These are phyloP conservation scores for Penicillium sp. DNA, from an alignment of 2,329 filamentous ascomycete genomes.

Conservation along the genomic window DNA sequence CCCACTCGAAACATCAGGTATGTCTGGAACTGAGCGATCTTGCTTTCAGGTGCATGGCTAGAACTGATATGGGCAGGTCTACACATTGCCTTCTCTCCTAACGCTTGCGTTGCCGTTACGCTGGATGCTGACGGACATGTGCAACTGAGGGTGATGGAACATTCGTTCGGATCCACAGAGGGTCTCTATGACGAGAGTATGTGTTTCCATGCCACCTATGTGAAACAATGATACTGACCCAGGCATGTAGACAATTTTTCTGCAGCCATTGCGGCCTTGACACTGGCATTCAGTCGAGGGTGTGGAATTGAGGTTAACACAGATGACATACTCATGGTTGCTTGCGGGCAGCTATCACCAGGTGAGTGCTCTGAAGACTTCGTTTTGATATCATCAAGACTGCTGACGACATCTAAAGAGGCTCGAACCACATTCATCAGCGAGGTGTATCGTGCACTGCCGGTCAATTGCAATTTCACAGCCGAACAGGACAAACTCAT, in stretches of 20 bases:
- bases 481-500: slow-evolving; percentile 74
- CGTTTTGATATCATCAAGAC: slow-evolving; percentile 32
- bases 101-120: slow-evolving; percentile 39
- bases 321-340: slow-evolving; percentile 67
- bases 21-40: slow-evolving; percentile 21
- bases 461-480: slow-evolving; percentile 76
- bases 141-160: slow-evolving; percentile 39
- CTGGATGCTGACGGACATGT: slow-evolving; percentile 40
- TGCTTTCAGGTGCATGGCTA: background rate
- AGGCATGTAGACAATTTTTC: slow-evolving; percentile 36
- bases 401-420: slow-evolving; percentile 40
- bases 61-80: slow-evolving; percentile 30
- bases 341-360: slow-evolving; percentile 52
- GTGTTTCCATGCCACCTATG: slow-evolving; percentile 4
- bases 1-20: slow-evolving; percentile 62
- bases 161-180: slow-evolving; percentile 38
- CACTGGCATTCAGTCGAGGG: slow-evolving; percentile 51
- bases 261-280: slow-evolving; percentile 61
- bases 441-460: slow-evolving; percentile 67
- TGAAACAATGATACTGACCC: background rate
- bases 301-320: slow-evolving; percentile 52
- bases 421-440: slow-evolving; percentile 62
- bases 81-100: slow-evolving; percentile 45
- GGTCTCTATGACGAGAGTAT: slow-evolving; percentile 40
- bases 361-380: slow-evolving; percentile 35